These are phyloP conservation scores for Galerina marginata DNA, from an alignment of 768 basidiomycete genomes.

Conservation along the genomic window DNA sequence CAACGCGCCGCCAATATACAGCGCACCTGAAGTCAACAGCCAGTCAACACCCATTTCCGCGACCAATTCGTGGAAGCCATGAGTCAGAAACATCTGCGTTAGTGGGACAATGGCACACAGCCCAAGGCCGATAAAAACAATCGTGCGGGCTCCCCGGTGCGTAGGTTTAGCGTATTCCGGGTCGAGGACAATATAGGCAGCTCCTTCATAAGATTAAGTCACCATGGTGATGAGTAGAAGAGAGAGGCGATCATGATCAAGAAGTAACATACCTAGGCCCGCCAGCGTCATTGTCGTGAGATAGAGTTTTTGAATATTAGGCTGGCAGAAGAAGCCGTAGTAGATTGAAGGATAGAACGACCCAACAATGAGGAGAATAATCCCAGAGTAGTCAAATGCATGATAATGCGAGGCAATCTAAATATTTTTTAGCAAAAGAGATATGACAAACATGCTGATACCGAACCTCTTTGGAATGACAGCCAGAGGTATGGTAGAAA, in stretches of 20 bases:
- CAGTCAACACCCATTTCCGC: conserved; percentile 73
- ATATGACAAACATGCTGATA: conserved; percentile 24
- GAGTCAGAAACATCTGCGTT: conserved; percentile 61
- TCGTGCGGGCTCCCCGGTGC: conserved; percentile 77
- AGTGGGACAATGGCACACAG: conserved; percentile 72
- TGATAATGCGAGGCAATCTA: conserved; percentile 68
- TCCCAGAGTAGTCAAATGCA: conserved; percentile 80
- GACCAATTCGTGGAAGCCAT: conserved; percentile 61
- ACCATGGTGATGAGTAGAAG: conserved; percentile 24
- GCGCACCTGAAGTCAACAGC: conserved; percentile 68
- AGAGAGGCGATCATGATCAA: conserved; percentile 28
- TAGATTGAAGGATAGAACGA: conserved; percentile 80
- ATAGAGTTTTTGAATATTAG: conserved; percentile 58
- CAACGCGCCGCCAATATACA: conserved; percentile 82
- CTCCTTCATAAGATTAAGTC: conserved; percentile 43
- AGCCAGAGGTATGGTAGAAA: conserved; percentile 72
- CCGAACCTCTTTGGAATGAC: conserved; percentile 74
- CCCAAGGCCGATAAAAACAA: conserved; percentile 81
- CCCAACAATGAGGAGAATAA: conserved; percentile 77
- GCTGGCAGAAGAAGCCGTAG: conserved; percentile 79
- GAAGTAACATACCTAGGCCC: conserved; percentile 58
- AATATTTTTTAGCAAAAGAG: conserved; percentile 12
- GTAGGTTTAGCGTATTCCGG: conserved; percentile 79
- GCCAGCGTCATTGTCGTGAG: conserved; percentile 53
- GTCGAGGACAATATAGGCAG: conserved; percentile 77